Evolutionary conservation across 176 grass and related monocot genomes (phyloP).

Genomic region (Paspalum vaginatum): DNA sequence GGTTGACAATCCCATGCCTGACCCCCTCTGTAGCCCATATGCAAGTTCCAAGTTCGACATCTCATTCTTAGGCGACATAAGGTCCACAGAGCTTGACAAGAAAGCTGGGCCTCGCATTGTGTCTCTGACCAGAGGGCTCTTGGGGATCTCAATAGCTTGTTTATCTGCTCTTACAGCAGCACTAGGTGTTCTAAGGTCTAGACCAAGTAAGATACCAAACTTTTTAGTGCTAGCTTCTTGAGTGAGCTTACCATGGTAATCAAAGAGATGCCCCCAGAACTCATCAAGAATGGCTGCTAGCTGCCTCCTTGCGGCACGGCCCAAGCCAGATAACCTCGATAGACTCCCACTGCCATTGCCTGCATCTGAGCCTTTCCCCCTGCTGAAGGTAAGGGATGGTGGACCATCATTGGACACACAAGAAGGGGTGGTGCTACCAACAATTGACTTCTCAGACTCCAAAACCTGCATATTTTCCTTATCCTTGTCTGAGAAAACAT

Average conservation of each 20-base stretch:
- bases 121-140: constrained; percentile 58
- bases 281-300: constrained; percentile 83
- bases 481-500: constrained; percentile 49
- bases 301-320: constrained; percentile 84
- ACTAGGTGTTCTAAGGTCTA: constrained; percentile 67
- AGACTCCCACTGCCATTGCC: constrained; percentile 71
- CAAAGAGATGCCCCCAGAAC: constrained; percentile 96
- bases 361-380: constrained; percentile 62
- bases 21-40: constrained; percentile 72
- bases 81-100: constrained; percentile 48
- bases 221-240: constrained; percentile 73
- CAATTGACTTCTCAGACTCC: constrained; percentile 53
- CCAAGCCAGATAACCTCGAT: constrained; percentile 86
- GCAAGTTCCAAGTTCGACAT: constrained; percentile 63
- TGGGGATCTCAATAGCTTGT: constrained; percentile 63
- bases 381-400: constrained; percentile 58
- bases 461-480: constrained; percentile 46
- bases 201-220: constrained; percentile 72
- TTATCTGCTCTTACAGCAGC: constrained; percentile 60
- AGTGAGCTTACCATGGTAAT: constrained; percentile 88
- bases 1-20: constrained; percentile 50
- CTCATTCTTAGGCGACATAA: constrained; percentile 51
- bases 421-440: constrained; percentile 24
- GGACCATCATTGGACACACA: constrained; percentile 55
- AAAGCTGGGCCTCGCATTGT: constrained; percentile 44